Evolutionary conservation across 2,329 filamentous ascomycete species (phyloP).

Genomic region (Talaromyces sp.): DNA sequence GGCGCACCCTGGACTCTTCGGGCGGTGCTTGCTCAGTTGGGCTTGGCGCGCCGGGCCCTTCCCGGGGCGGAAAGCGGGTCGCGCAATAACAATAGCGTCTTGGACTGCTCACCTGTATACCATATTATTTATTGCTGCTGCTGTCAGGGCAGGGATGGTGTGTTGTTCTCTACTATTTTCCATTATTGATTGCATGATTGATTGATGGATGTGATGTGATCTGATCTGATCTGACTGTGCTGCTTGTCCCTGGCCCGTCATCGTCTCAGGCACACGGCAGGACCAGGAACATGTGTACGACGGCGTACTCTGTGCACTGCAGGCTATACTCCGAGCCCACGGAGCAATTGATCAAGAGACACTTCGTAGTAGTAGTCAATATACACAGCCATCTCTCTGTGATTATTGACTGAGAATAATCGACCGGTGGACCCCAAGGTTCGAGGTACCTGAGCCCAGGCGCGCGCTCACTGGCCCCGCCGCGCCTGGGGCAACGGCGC

Average conservation of each 20-base stretch:
- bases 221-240: neutral
- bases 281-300: neutral
- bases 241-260: too few relatives aligned
- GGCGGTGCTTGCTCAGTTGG: neutral
- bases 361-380: too few relatives aligned
- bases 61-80: slow-evolving; percentile 7
- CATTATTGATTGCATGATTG: neutral
- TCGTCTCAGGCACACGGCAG: neutral
- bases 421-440: neutral
- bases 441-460: neutral
- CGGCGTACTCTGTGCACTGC: neutral
- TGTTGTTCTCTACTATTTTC: too few relatives aligned
- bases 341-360: neutral
- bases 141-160: neutral
- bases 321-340: neutral
- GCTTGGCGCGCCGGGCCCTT: slow-evolving; percentile 5
- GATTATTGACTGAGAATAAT: neutral
- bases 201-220: neutral
- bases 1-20: neutral
- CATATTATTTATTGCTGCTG: neutral
- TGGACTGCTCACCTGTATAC: neutral
- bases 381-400: too few relatives aligned
- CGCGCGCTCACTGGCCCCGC: neutral
- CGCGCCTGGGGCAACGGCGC: neutral
- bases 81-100: neutral